A percentile compares a stretch with the other conserved stretches of the same genome.
Evolutionary conservation across 108 stramenopile genomes (phyloP).

Genomic region (Pelagomonas calceolata): DNA sequence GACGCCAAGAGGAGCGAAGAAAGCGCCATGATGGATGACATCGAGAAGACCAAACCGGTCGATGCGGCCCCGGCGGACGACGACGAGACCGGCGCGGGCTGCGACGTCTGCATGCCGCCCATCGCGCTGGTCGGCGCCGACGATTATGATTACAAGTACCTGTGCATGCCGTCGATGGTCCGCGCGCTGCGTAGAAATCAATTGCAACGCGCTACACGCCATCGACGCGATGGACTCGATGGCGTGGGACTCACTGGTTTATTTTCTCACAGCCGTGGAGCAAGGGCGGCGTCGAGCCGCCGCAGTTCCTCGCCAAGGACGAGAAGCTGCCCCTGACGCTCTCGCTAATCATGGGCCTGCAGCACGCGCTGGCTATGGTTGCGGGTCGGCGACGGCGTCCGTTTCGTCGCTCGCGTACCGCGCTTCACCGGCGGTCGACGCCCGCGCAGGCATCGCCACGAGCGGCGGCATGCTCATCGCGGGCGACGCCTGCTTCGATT

Average conservation of each 20-base stretch:
- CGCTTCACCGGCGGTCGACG: no score
- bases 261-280: conserved; percentile 8
- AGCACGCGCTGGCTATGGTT: conserved; percentile 71
- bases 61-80: no score
- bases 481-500: conserved; percentile 29
- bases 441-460: conserved; percentile 31
- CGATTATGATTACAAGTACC: conserved; percentile 14
- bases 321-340: background rate
- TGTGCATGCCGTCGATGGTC: conserved; percentile 10
- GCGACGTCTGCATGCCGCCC: no score
- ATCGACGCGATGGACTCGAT: conserved; percentile 1
- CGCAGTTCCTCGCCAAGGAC: background rate
- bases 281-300: background rate
- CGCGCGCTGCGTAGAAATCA: background rate
- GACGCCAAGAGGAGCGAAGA: no score
- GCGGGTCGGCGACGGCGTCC: no score
- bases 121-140: background rate
- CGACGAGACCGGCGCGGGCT: no score
- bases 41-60: no score
- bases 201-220: no score
- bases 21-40: no score
- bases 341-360: conserved; percentile 39
- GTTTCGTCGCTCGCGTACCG: no score
- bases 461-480: conserved; percentile 29
- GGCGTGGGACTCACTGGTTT: no score